phyloP scores from a whole-genome alignment of 805 yeast genomes.

The Wickerhamiella cacticola region DNA sequence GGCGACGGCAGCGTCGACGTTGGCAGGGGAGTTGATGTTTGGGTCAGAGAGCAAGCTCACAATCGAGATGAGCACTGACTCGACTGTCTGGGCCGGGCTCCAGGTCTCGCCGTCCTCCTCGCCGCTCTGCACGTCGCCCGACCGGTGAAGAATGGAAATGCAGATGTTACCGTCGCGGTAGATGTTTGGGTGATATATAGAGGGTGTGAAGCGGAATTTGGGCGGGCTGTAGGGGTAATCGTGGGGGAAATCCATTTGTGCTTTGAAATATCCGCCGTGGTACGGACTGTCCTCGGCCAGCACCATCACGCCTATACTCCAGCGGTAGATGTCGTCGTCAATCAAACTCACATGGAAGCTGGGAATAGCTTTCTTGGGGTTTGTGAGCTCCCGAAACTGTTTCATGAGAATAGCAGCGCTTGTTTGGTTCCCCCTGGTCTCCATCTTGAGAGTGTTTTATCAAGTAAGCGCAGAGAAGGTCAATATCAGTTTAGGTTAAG shows the following conservation, averaged over 20 bases:
- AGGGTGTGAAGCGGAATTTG: constrained; percentile 79
- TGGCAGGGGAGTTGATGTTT: constrained; percentile 85
- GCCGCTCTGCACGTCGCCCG: constrained; percentile 81
- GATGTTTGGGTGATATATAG: constrained; percentile 90
- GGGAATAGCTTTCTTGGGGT: constrained; percentile 73
- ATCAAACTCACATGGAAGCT: constrained; percentile 50
- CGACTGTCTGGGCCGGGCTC: constrained; percentile 68
- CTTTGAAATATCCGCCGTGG: constrained; percentile 87
- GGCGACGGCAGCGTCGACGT: constrained; percentile 88
- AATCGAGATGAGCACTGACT: constrained; percentile 77
- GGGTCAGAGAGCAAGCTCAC: constrained; percentile 89
- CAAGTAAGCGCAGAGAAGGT: not conserved
- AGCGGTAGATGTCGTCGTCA: constrained; percentile 48
- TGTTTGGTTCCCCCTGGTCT: constrained; percentile 9
- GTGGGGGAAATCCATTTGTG: constrained; percentile 83
- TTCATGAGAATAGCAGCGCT: constrained; percentile 71
- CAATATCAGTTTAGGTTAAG: too few relatives aligned
- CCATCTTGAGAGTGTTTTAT: not conserved
- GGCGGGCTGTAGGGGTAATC: constrained; percentile 94
- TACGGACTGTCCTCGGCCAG: constrained; percentile 78
- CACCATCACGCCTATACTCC: constrained; percentile 90
- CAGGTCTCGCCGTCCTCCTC: constrained; percentile 91
- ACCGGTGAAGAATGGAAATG: constrained; percentile 82
- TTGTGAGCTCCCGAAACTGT: constrained; percentile 87
- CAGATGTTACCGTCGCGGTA: constrained; percentile 88